phyloP scores from a whole-genome alignment of 139 green algal genomes.

The Tetraselmis chui region DNA sequence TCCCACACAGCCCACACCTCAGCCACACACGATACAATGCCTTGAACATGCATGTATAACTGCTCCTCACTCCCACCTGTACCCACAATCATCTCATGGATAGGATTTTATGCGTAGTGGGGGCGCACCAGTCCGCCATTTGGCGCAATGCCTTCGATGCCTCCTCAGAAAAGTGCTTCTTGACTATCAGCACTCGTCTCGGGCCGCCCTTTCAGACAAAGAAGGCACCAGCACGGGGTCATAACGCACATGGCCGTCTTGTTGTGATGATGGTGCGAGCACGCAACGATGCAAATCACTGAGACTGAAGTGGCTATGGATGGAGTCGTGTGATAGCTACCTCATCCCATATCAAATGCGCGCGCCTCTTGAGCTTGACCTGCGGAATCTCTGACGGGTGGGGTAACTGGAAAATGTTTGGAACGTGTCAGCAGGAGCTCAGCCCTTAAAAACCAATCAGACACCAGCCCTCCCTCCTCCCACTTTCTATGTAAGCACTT shows the following conservation, averaged over 20 bases:
- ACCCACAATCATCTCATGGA: neutral
- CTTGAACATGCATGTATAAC: neutral
- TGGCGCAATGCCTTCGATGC: conserved; percentile 46
- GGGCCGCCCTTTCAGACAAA: conserved; percentile 19
- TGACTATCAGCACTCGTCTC: conserved; percentile 63
- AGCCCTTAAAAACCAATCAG: too few relatives aligned
- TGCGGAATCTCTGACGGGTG: neutral
- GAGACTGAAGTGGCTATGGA: neutral
- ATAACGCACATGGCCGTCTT: neutral
- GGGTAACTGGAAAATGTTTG: neutral
- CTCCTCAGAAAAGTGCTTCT: conserved; percentile 52
- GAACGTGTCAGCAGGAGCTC: neutral
- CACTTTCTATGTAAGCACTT: too few relatives aligned
- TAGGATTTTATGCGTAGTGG: neutral
- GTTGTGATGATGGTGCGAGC: neutral
- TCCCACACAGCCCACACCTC: neutral
- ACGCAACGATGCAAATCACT: neutral
- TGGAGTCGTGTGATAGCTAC: neutral
- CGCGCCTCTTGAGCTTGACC: conserved; percentile 36
- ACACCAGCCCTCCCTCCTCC: too few relatives aligned
- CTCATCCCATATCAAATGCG: conserved; percentile 46
- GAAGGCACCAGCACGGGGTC: neutral
- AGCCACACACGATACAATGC: neutral
- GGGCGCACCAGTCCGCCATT: conserved; percentile 58
- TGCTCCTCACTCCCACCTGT: neutral